Conservation (phyloP, 495 filamentous ascomycete genomes). For the Trichoderma orchidacearum region DNA sequence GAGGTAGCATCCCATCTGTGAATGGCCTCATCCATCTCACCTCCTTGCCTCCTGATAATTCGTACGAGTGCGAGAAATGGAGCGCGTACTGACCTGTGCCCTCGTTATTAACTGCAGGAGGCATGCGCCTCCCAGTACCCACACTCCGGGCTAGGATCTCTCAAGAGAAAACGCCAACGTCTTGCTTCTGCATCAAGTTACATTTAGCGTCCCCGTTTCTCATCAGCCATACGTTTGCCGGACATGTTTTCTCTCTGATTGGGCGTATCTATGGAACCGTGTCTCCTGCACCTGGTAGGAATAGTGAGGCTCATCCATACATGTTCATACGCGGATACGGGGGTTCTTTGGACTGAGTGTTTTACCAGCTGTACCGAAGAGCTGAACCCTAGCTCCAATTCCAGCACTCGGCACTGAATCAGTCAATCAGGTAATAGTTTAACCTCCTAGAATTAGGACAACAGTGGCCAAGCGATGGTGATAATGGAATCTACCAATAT, state of each 20-base stretch:
- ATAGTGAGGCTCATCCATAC: not conserved
- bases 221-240: not conserved
- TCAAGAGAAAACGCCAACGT: not conserved
- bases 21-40: too few relatives aligned
- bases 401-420: not conserved
- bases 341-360: too few relatives aligned
- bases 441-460: too few relatives aligned
- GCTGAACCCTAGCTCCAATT: not conserved
- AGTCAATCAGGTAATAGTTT: too few relatives aligned
- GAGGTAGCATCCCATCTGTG: too few relatives aligned
- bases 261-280: not conserved
- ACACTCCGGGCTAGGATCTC: not conserved
- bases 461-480: too few relatives aligned
- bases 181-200: not conserved
- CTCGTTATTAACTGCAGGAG: not conserved
- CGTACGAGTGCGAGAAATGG: too few relatives aligned
- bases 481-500: too few relatives aligned
- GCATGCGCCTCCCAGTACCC: not conserved
- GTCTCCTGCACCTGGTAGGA: not conserved
- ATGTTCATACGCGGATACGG: too few relatives aligned
- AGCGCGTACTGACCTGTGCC: too few relatives aligned
- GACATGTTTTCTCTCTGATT: not conserved
- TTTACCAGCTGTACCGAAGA: not conserved
- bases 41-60: too few relatives aligned
- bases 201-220: not conserved